Evolutionary conservation across 2,329 filamentous ascomycete species (phyloP).

Genomic region (Dissoconium aciculare): DNA sequence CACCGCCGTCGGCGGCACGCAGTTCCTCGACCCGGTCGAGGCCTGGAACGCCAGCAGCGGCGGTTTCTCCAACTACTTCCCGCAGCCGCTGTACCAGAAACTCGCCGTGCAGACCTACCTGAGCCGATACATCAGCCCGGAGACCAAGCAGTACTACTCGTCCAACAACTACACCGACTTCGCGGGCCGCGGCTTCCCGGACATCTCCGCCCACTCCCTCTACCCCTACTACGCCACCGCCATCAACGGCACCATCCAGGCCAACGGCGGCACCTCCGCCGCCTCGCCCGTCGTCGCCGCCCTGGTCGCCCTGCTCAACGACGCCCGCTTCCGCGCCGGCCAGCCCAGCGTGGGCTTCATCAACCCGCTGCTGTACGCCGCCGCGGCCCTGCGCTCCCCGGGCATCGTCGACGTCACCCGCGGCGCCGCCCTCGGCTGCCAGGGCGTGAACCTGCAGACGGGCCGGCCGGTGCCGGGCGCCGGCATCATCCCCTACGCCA

Average conservation of each 20-base stretch:
- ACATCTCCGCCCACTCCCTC: constrained; percentile 35
- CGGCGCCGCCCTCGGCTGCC: constrained; percentile 17
- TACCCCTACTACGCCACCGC: constrained; percentile 17
- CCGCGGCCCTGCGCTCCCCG: constrained; percentile 20
- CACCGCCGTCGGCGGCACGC: constrained; percentile 32
- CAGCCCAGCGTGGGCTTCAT: constrained; percentile 36
- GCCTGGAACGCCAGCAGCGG: constrained; percentile 22
- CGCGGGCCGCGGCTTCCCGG: constrained; percentile 30
- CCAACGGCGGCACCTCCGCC: constrained; percentile 34
- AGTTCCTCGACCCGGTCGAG: constrained; percentile 26
- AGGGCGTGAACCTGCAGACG: constrained; percentile 9
- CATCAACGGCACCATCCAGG: constrained; percentile 25
- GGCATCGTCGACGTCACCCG: constrained; percentile 35
- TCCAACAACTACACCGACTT: constrained; percentile 11
- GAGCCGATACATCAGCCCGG: constrained; percentile 6
- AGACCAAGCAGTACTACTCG: constrained; percentile 11
- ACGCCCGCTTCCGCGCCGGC: constrained; percentile 39
- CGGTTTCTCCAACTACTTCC: constrained; percentile 30
- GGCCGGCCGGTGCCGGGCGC: constrained; percentile 5
- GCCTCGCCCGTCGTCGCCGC: constrained; percentile 43
- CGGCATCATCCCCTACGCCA: constrained; percentile 12
- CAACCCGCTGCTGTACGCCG: constrained; percentile 44
- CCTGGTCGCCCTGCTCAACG: constrained; percentile 48
- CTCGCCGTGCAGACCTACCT: constrained; percentile 20
- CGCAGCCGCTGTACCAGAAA: constrained; percentile 30